phyloP scores from a whole-genome alignment of 805 yeast genomes.

The Debaryomyces hansenii region DNA sequence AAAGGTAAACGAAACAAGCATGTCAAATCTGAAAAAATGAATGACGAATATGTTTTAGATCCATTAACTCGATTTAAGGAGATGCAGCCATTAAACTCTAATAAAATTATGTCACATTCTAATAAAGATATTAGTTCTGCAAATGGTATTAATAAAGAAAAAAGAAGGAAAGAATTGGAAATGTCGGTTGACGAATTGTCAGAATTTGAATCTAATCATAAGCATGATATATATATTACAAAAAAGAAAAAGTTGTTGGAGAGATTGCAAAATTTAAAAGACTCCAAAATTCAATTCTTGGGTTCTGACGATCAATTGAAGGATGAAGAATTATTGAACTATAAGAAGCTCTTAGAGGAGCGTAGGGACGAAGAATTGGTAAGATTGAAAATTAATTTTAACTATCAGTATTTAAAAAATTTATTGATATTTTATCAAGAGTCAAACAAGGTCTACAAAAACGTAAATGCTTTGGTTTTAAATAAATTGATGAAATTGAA shows the following conservation, averaged over 20 bases:
- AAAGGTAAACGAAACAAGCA: not conserved
- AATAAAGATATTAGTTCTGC: conserved; percentile 11
- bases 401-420: conserved; percentile 32
- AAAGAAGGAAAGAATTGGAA: conserved; percentile 20
- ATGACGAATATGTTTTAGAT: not conserved
- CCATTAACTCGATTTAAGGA: not conserved
- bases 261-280: conserved; percentile 22
- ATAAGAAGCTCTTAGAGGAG: conserved; percentile 16
- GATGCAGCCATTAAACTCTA: not conserved
- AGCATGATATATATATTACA: conserved; percentile 18
- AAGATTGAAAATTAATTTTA: conserved; percentile 27
- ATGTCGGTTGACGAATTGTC: conserved; percentile 17
- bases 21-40: not conserved
- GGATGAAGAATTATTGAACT: conserved; percentile 29
- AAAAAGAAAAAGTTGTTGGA: conserved; percentile 24
- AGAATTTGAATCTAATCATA: conserved; percentile 13
- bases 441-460: conserved; percentile 33
- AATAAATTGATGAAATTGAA: conserved; percentile 40
- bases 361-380: conserved; percentile 34
- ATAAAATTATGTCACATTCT: conserved; percentile 1
- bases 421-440: conserved; percentile 36
- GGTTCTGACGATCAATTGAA: conserved; percentile 14
- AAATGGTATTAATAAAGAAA: conserved; percentile 17
- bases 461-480: conserved; percentile 24
- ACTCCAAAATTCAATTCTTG: conserved; percentile 24